Base-by-base conservation (phyloP, 179 eudicot species). In the Silene vulgaris region DNA sequence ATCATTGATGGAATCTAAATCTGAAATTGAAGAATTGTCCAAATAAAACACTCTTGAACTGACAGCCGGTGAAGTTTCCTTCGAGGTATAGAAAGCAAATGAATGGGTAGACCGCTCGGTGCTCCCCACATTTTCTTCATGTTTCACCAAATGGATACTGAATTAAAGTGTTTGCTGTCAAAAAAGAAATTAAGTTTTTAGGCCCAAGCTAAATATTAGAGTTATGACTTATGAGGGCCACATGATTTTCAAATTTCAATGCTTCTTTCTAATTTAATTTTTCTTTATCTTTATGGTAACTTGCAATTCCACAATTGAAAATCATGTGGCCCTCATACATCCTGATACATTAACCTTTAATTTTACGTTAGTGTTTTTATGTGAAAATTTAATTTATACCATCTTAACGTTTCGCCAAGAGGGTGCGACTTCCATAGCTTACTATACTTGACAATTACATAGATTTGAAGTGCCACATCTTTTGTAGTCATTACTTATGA, bases 371-470 rank as follows among this genome's bases (percentile, higher is more conserved):
- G 65, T 61, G 4, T 61, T 21, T 61, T 61, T 21, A 61, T 20
- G 26, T 21, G 30, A 61, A 60, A 60, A 19, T 19, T 61, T 21
- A 0, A 1, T 61, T 19, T 61, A 11, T 7, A 63, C 16, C 1
- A 4, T 63, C 68, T 40, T 40, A n/a, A n/a, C n/a, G n/a, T 40
- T 40, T 8, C 48, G 3, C 59, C 20, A 56, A 16, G 60, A 56
- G 20, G 20, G 60, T n/a, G 60, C 8, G 60, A 56, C 20, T 5
- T 56, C 60, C 48, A 40, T 56, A 56, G 60, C 60, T 56, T 5
- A 56, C 19, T 14, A 63, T 62, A 23, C 65, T 61, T 61, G 66
- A 26, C 66, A 62, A 62, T 23, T 63, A 14, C 67, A 63, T 63
- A 28, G 67, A 63, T 63, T 63, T 63, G 35, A 60, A 20, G 3